Conservation (phyloP, 169 alveolate genomes). For the Plasmodium billcollinsi region DNA sequence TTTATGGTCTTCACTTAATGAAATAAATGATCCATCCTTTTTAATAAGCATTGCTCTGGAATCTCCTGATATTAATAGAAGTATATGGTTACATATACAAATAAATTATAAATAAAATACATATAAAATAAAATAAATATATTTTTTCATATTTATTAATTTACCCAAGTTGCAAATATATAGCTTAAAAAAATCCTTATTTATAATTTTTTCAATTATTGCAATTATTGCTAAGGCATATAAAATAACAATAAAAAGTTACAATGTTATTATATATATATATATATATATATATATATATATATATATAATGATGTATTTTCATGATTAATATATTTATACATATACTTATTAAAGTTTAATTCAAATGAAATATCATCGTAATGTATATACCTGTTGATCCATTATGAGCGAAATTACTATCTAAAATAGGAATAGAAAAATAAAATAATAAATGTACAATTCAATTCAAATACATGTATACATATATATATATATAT, state of each 20-base stretch:
- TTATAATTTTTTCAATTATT: conserved; percentile 42
- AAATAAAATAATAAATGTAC: background rate
- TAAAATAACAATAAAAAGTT: background rate
- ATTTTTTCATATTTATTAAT: too few relatives aligned
- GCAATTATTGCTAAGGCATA: conserved; percentile 65
- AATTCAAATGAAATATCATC: background rate
- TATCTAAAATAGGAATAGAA: conserved; percentile 19
- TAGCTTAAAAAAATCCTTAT: conserved; percentile 52
- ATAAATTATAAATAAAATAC: background rate
- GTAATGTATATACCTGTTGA: conserved; percentile 47
- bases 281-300: too few relatives aligned
- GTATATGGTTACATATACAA: background rate
- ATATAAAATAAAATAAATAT: too few relatives aligned
- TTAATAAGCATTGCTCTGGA: conserved; percentile 73
- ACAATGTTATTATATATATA: background rate
- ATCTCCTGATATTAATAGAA: conserved; percentile 27
- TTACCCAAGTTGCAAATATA: conserved; percentile 72
- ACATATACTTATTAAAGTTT: too few relatives aligned
- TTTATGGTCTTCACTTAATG: conserved; percentile 70
- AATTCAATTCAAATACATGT: background rate
- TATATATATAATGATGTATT: background rate
- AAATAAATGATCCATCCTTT: conserved; percentile 66
- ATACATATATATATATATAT: conserved; percentile 10
- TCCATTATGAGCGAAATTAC: conserved; percentile 64
- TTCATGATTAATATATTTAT: background rate